Percentiles rank a stretch among this genome's conserved stretches.
Evolutionary conservation across 345 rosid genomes (phyloP).

Genomic region (Arabis alpina): DNA sequence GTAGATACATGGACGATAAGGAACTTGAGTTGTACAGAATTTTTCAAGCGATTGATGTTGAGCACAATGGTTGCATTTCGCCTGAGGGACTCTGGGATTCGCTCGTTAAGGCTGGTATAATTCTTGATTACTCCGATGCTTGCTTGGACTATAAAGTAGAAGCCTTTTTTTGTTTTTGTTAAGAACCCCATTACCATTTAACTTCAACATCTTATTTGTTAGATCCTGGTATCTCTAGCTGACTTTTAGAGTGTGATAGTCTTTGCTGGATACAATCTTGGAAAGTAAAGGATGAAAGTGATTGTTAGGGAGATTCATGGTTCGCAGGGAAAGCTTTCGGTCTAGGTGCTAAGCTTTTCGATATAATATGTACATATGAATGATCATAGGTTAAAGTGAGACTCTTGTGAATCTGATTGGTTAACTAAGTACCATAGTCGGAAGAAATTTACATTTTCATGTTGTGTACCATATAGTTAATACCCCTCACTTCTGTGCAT

Average conservation of each 20-base stretch:
- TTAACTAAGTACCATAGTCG: background rate
- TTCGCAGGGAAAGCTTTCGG: background rate
- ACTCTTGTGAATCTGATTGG: slow-evolving; percentile 2
- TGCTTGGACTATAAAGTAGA: background rate
- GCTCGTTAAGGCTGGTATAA: slow-evolving; percentile 69
- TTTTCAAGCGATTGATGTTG: slow-evolving; percentile 76
- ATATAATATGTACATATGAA: background rate
- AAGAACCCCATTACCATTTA: background rate
- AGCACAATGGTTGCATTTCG: slow-evolving; percentile 71
- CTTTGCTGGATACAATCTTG: too few relatives aligned
- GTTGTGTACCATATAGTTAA: slow-evolving; percentile 5
- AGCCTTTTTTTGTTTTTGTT: background rate
- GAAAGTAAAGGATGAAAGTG: too few relatives aligned
- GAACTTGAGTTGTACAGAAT: slow-evolving; percentile 74
- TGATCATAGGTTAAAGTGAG: background rate
- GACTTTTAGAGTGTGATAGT: background rate
- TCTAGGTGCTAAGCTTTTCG: background rate
- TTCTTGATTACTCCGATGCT: background rate
- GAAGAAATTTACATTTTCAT: background rate
- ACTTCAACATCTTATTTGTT: background rate
- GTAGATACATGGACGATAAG: slow-evolving; percentile 76
- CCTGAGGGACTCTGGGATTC: slow-evolving; percentile 78
- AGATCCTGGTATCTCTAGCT: slow-evolving; percentile 8
- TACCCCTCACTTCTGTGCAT: background rate
- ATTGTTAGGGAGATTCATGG: background rate